Percentiles rank a stretch among this genome's conserved stretches.
phyloP scores from a whole-genome alignment of 495 filamentous ascomycete species.

The Tuber magnatum region DNA sequence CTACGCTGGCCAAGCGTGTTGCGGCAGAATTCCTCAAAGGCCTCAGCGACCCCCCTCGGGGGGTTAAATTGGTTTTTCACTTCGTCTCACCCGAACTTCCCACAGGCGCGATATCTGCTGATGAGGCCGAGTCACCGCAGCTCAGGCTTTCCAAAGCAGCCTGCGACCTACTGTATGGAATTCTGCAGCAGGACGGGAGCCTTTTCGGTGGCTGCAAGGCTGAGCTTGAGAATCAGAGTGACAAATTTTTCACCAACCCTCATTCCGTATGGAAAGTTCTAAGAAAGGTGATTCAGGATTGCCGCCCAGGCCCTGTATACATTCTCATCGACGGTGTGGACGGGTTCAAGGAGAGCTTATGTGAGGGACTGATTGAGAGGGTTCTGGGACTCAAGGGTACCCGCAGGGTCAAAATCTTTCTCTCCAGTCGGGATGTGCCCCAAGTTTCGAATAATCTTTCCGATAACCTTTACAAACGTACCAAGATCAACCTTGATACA shows the following conservation, averaged over 20 bases:
- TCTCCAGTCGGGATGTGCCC: neutral
- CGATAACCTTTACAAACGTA: too few species aligned
- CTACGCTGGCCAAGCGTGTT: neutral
- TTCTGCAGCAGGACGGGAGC: neutral
- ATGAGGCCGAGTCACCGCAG: neutral
- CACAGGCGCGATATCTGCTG: neutral
- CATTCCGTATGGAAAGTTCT: neutral
- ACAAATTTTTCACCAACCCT: neutral
- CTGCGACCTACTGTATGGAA: neutral
- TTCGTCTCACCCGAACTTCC: neutral
- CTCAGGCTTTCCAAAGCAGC: neutral
- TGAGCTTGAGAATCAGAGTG: neutral
- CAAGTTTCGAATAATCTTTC: neutral
- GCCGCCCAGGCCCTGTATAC: neutral
- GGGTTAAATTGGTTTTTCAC: neutral
- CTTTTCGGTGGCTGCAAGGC: neutral
- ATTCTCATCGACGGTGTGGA: neutral
- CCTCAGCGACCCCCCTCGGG: neutral
- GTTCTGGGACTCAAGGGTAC: neutral
- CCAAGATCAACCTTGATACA: neutral
- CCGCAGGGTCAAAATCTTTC: neutral
- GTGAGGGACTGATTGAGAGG: neutral
- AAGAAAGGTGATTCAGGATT: neutral
- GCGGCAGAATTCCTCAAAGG: neutral
- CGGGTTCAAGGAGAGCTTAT: neutral